A percentile compares a stretch with the other conserved stretches of the same genome.
These are phyloP conservation scores for Trichocladium uniseriatum DNA, from an alignment of 495 filamentous ascomycete genomes.

Conservation along the genomic window DNA sequence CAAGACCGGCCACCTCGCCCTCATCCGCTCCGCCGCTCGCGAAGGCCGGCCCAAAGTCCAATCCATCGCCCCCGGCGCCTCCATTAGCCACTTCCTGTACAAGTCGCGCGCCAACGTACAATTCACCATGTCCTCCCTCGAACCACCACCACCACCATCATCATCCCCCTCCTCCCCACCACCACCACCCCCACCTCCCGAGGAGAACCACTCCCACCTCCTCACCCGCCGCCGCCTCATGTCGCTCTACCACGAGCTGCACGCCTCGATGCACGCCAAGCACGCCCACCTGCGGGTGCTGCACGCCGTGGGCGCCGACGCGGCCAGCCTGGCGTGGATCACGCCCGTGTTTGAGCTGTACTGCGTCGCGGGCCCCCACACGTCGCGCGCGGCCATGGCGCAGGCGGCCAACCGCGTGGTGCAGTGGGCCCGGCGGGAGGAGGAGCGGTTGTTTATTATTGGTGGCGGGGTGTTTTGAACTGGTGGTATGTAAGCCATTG, in stretches of 20 bases:
- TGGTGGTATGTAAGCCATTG: not conserved
- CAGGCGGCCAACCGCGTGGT: conserved; percentile 79
- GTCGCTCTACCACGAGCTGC: conserved; percentile 74
- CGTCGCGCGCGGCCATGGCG: conserved; percentile 67
- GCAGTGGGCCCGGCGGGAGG: conserved; percentile 82
- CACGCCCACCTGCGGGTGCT: conserved; percentile 76
- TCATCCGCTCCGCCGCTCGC: conserved; percentile 63
- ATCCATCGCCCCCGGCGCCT: conserved; percentile 70
- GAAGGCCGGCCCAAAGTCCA: conserved; percentile 57
- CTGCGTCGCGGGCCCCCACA: conserved; percentile 74
- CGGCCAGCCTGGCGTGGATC: conserved; percentile 77
- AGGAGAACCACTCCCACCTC: conserved; percentile 23
- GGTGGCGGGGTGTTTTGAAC: conserved; percentile 65
- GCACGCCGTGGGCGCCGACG: conserved; percentile 62
- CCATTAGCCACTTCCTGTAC: conserved; percentile 84
- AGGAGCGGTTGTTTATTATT: conserved; percentile 90
- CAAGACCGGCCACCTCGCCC: conserved; percentile 62
- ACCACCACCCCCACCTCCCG: not conserved
- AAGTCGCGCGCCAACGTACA: conserved; percentile 91
- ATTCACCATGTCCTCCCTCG: conserved; percentile 80
- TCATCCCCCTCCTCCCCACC: not conserved
- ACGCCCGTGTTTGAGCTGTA: conserved; percentile 90
- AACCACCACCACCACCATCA: not conserved
- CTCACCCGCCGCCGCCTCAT: conserved; percentile 66
- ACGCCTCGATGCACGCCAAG: conserved; percentile 73